Evolutionary conservation across 2,329 filamentous ascomycete species (phyloP).

Genomic region (Penicillium sp.): DNA sequence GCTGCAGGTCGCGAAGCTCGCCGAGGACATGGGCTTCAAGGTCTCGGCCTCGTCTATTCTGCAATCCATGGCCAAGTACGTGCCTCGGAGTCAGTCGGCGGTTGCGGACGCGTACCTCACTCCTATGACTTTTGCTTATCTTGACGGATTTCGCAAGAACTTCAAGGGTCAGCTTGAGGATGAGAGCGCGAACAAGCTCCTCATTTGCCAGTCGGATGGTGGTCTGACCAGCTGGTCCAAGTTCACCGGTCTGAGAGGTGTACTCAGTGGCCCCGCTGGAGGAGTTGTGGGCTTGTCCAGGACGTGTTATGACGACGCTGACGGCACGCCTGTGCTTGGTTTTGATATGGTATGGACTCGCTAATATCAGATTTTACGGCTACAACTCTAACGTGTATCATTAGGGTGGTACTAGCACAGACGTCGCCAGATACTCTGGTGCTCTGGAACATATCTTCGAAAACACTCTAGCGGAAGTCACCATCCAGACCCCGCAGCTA

Average conservation of each 20-base stretch:
- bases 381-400: neutral
- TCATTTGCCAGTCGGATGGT: slow-evolving; percentile 58
- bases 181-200: slow-evolving; percentile 21
- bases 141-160: slow-evolving; percentile 57
- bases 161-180: slow-evolving; percentile 73
- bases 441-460: slow-evolving; percentile 93
- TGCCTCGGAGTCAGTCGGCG: slow-evolving; percentile 72
- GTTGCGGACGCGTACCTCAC: slow-evolving; percentile 79
- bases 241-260: slow-evolving; percentile 14
- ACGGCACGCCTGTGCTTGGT: slow-evolving; percentile 75
- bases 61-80: slow-evolving; percentile 83
- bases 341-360: slow-evolving; percentile 70
- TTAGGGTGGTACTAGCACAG: slow-evolving; percentile 83
- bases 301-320: slow-evolving; percentile 18
- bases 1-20: slow-evolving; percentile 71
- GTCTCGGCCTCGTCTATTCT: slow-evolving; percentile 77
- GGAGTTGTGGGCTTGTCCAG: slow-evolving; percentile 16
- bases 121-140: slow-evolving; percentile 74
- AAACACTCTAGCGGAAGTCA: slow-evolving; percentile 91
- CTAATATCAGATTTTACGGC: neutral
- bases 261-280: slow-evolving; percentile 18
- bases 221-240: slow-evolving; percentile 19
- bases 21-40: slow-evolving; percentile 75
- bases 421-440: slow-evolving; percentile 86
- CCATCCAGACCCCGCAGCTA: slow-evolving; percentile 87